Percentiles rank a stretch among this genome's conserved stretches.
Conservation (phyloP, 108 stramenopile species). For the Skeletonema potamos region DNA sequence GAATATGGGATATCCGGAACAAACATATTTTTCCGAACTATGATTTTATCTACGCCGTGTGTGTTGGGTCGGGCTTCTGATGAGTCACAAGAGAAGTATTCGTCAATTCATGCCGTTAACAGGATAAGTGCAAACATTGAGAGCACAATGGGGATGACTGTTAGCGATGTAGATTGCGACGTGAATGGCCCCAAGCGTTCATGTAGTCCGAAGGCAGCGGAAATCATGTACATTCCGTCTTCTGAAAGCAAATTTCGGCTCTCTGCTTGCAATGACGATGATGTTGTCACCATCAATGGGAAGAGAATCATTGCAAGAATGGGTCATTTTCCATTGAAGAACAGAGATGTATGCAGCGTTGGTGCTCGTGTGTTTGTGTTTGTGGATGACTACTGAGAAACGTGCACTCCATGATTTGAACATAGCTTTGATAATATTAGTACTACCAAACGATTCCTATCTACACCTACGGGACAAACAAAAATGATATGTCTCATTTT, state of each 20-base stretch:
- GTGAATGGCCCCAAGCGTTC: slow-evolving; percentile 66
- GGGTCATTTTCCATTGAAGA: slow-evolving; percentile 69
- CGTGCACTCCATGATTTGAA: too few relatives aligned
- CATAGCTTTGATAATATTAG: too few relatives aligned
- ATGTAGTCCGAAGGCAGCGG: slow-evolving; percentile 69
- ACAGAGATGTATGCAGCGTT: slow-evolving; percentile 78
- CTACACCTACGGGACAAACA: too few relatives aligned
- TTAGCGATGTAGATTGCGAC: slow-evolving; percentile 77
- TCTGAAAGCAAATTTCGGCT: slow-evolving; percentile 64
- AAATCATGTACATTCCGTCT: slow-evolving; percentile 61
- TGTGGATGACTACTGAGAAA: slow-evolving; percentile 17
- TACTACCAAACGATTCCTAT: too few relatives aligned
- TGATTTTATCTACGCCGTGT: slow-evolving; percentile 63
- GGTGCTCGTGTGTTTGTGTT: slow-evolving; percentile 84
- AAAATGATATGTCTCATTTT: too few relatives aligned
- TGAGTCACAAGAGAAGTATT: slow-evolving; percentile 36
- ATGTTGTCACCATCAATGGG: slow-evolving; percentile 84
- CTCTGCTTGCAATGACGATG: slow-evolving; percentile 59
- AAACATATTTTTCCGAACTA: slow-evolving; percentile 64
- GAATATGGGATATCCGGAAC: slow-evolving; percentile 55
- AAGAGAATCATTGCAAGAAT: slow-evolving; percentile 59
- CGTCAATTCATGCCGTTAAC: slow-evolving; percentile 20
- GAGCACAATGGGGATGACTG: slow-evolving; percentile 59
- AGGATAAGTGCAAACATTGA: slow-evolving; percentile 12
- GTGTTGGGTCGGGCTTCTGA: slow-evolving; percentile 64